A percentile compares a stretch with the other conserved stretches of the same genome.
phyloP scores from a whole-genome alignment of 768 basidiomycete species.

The Auricularia auricula-judae region DNA sequence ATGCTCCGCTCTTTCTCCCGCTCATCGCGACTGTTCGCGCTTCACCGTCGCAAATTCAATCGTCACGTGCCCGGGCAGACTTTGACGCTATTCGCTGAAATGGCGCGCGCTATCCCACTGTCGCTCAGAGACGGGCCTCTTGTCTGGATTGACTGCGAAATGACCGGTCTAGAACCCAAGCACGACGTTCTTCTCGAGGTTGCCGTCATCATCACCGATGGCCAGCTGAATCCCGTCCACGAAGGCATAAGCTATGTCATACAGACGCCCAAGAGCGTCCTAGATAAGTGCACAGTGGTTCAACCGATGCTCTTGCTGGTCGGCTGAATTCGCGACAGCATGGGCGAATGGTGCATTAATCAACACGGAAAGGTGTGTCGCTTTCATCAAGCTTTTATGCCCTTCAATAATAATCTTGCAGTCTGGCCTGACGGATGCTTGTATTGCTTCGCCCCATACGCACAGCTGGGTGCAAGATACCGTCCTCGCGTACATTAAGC shows the following conservation, averaged over 20 bases:
- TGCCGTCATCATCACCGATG: conserved; percentile 81
- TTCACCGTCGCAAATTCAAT: too few species aligned
- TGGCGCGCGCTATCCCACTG: conserved; percentile 19
- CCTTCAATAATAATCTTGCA: conserved; percentile 14
- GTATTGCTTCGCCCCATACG: conserved; percentile 58
- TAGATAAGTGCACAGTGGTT: conserved; percentile 50
- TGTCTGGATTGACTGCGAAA: conserved; percentile 84
- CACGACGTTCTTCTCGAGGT: conserved; percentile 73
- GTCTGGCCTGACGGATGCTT: conserved; percentile 78
- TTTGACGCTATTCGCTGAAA: background rate
- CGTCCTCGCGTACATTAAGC: conserved; percentile 70
- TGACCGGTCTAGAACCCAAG: conserved; percentile 63
- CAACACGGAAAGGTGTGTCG: conserved; percentile 62
- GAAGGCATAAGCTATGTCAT: conserved; percentile 72
- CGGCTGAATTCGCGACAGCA: conserved; percentile 31
- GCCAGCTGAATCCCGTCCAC: conserved; percentile 70
- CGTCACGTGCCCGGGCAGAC: too few species aligned
- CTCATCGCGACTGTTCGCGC: too few species aligned
- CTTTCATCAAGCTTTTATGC: background rate
- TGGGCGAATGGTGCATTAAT: conserved; percentile 79
- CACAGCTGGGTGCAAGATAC: conserved; percentile 45
- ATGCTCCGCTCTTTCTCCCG: too few species aligned
- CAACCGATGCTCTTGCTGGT: conserved; percentile 2
- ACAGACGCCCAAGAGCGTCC: conserved; percentile 48
- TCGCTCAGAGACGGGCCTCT: conserved; percentile 50